These are phyloP conservation scores for Aurantiochytrium sp. DNA, from an alignment of 108 stramenopile species.

Conservation along the genomic window DNA sequence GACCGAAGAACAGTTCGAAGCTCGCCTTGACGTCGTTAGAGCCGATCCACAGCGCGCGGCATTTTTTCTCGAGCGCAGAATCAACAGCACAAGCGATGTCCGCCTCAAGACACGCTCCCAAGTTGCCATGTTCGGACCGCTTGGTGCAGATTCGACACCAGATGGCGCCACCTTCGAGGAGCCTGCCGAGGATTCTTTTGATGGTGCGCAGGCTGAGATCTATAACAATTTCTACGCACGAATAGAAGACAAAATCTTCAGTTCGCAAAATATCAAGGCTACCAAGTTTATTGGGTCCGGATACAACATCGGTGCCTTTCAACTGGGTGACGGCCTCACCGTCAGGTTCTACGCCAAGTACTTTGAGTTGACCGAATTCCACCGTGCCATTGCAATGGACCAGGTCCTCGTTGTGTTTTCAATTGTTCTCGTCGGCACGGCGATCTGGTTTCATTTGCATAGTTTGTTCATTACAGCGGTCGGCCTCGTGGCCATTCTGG, in stretches of 20 bases:
- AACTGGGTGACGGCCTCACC: background rate
- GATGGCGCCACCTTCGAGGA: background rate
- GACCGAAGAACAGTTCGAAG: background rate
- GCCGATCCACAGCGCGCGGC: background rate
- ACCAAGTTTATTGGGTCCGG: background rate
- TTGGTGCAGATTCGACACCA: background rate
- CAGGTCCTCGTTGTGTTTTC: background rate
- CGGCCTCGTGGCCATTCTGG: conserved; percentile 23
- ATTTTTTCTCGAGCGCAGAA: background rate
- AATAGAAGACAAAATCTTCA: background rate
- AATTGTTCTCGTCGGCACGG: background rate
- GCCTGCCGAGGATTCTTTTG: background rate
- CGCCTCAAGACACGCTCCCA: background rate
- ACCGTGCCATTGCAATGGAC: background rate
- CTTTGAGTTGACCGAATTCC: background rate
- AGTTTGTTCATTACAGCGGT: background rate
- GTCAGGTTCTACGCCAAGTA: background rate
- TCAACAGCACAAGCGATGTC: background rate
- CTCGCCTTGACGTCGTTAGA: background rate
- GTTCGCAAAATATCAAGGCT: too few species aligned
- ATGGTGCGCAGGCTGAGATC: background rate
- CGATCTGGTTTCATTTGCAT: background rate
- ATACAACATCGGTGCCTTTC: background rate
- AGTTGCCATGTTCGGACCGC: background rate
- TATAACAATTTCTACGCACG: background rate